Evolutionary conservation across 78 protist genomes (phyloP), one percentile per base, ranked within the genome.

Genomic region (Cavenderia fasciculata): DNA sequence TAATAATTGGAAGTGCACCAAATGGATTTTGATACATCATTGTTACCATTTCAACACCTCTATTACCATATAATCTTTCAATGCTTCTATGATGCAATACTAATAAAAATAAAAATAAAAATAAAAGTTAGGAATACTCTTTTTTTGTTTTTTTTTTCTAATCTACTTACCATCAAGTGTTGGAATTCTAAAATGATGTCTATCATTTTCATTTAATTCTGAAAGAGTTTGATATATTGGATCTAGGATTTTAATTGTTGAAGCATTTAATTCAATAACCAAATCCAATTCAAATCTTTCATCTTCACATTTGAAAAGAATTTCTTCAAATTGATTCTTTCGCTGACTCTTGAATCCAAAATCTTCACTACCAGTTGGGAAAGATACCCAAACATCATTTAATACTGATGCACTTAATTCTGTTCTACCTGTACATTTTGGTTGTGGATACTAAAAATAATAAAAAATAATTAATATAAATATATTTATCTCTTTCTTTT

Each of bases 201-300:
- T 66, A 33, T 91, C 87, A 19, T 27, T 27, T 19, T 75, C 84
- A n/a, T 43, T 29, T 59, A 90, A 41, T 1, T 34, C 59, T 12
- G 19, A 29, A 25, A 96, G 62, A 29, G 76, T 4, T n/a, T 59
- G 33, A 12, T 4, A 27, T 7, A 93, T 5, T 43, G 89, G 74
- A 52, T 76, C 76, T 18, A 97, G 71, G 18, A 57, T 84, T 19
- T 68, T 52, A 38, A 95, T 63, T 27, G 97, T 75, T 1, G 93
- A 19, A 7, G 66, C 56, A 63, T 89, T 91, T 46, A 74, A 59
- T 73, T 93, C 98, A 14, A 98, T 68, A 16, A 95, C 59, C 40
- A 94, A 51, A 46, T 98, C 99, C 57, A 96, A 70, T 71, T 97
- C 98, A 49, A 49, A 88, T 33, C 96, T 93, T 74, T 97, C 98